These are phyloP conservation scores for Takashimella tepidaria DNA, from an alignment of 1,284 basidiomycete species.

Conservation along the genomic window DNA sequence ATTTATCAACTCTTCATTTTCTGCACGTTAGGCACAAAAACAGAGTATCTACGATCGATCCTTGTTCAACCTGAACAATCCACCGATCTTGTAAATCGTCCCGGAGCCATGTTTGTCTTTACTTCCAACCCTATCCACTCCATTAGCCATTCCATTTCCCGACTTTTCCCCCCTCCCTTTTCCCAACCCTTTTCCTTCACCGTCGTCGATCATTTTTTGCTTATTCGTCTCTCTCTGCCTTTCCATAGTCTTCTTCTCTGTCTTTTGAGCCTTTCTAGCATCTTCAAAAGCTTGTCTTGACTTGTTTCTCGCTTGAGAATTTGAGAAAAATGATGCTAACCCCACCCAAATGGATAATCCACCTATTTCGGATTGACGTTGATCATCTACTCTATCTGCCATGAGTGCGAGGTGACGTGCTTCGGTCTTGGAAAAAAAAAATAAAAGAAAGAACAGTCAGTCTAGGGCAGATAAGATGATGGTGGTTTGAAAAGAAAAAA, in stretches of 20 bases:
- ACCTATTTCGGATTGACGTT: constrained; percentile 14
- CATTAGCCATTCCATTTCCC: background rate
- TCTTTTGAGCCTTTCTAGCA: background rate
- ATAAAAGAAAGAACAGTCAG: too few species aligned
- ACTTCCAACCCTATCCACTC: background rate
- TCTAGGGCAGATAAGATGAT: too few species aligned
- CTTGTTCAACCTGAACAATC: background rate
- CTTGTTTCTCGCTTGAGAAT: constrained; percentile 16
- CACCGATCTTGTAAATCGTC: background rate
- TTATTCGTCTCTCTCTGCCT: background rate
- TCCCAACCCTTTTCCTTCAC: background rate
- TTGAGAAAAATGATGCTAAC: constrained; percentile 35
- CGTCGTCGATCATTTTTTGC: too few species aligned
- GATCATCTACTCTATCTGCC: constrained; percentile 40
- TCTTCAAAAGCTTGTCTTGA: constrained; percentile 2
- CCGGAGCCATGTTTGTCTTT: too few species aligned
- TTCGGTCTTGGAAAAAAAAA: constrained; percentile 39
- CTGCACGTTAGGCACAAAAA: too few species aligned
- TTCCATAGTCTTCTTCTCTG: constrained; percentile 3
- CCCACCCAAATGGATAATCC: constrained; percentile 41
- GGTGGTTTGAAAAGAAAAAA: too few species aligned
- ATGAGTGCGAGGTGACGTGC: constrained; percentile 41
- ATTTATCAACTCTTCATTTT: too few species aligned
- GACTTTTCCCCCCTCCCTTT: background rate
- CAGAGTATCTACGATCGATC: too few species aligned